Evolutionary conservation across 805 yeast genomes (phyloP).

Genomic region (Zygosaccharomyces siamensis): DNA sequence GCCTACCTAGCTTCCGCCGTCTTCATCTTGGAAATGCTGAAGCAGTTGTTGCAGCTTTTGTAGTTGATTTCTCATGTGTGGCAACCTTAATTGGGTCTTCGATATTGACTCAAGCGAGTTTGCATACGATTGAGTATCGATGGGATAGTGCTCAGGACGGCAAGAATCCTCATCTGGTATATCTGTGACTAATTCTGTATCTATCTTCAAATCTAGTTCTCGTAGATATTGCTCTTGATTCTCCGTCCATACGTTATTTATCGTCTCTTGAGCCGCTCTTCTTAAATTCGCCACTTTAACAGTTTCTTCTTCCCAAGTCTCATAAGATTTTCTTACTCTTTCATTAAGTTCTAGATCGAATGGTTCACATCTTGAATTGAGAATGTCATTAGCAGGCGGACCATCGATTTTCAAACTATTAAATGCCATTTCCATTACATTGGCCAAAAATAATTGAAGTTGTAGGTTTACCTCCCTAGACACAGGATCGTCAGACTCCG

Average conservation of each 20-base stretch:
- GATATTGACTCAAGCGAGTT: background rate
- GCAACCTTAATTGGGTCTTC: background rate
- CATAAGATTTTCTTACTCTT: constrained; percentile 50
- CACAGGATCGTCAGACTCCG: constrained; percentile 13
- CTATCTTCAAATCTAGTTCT: background rate
- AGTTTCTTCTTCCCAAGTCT: constrained; percentile 58
- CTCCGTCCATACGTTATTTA: constrained; percentile 33
- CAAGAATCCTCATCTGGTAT: background rate
- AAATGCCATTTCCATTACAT: constrained; percentile 48
- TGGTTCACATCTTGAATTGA: constrained; percentile 48
- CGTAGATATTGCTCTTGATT: background rate
- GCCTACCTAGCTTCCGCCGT: background rate
- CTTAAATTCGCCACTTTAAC: constrained; percentile 53
- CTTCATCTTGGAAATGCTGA: constrained; percentile 1
- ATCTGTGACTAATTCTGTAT: background rate
- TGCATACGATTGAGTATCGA: background rate
- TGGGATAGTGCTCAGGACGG: background rate
- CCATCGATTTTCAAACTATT: constrained; percentile 49
- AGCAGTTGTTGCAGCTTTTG: constrained; percentile 1
- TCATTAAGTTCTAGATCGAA: constrained; percentile 64
- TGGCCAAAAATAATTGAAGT: constrained; percentile 23
- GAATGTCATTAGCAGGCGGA: constrained; percentile 21
- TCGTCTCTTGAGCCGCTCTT: constrained; percentile 44
- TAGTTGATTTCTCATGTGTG: constrained; percentile 2
- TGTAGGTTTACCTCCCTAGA: constrained; percentile 21